These are phyloP conservation scores for Penicillium psychrosexuale DNA, from an alignment of 2,329 filamentous ascomycete genomes.

Conservation along the genomic window DNA sequence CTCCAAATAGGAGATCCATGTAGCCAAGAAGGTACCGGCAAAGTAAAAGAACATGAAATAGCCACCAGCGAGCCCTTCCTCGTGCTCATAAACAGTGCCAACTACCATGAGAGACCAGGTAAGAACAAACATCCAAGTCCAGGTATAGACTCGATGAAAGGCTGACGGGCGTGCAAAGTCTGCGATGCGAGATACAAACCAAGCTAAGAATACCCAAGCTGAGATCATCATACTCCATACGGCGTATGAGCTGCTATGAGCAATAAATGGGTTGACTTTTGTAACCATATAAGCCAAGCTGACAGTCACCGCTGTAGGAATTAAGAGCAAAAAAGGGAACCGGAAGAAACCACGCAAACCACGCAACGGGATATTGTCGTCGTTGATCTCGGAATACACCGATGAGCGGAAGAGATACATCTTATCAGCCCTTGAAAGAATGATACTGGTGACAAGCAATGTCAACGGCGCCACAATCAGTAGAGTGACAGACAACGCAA, in stretches of 20 bases:
- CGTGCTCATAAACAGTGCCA: constrained; percentile 72
- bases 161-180: constrained; percentile 80
- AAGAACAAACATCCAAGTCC: constrained; percentile 79
- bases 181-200: constrained; percentile 76
- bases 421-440: constrained; percentile 70
- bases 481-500: constrained; percentile 80
- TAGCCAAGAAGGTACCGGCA: constrained; percentile 68
- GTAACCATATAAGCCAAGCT: constrained; percentile 70
- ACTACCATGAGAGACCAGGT: constrained; percentile 71
- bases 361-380: constrained; percentile 61
- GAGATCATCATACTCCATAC: constrained; percentile 87
- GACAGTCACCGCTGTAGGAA: constrained; percentile 66
- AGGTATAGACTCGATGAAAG: constrained; percentile 73
- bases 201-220: constrained; percentile 74
- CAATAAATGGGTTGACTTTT: constrained; percentile 82
- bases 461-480: constrained; percentile 75
- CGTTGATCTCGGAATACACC: constrained; percentile 58
- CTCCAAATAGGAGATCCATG: constrained; percentile 74
- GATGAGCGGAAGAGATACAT: constrained; percentile 81
- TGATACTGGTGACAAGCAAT: constrained; percentile 65
- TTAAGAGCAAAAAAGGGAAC: constrained; percentile 70
- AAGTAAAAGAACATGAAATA: constrained; percentile 83
- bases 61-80: constrained; percentile 67
- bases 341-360: constrained; percentile 82
- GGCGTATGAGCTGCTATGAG: constrained; percentile 85